These are phyloP conservation scores for Casuarina equisetifolia DNA, from an alignment of 306 rosid genomes.

Conservation along the genomic window DNA sequence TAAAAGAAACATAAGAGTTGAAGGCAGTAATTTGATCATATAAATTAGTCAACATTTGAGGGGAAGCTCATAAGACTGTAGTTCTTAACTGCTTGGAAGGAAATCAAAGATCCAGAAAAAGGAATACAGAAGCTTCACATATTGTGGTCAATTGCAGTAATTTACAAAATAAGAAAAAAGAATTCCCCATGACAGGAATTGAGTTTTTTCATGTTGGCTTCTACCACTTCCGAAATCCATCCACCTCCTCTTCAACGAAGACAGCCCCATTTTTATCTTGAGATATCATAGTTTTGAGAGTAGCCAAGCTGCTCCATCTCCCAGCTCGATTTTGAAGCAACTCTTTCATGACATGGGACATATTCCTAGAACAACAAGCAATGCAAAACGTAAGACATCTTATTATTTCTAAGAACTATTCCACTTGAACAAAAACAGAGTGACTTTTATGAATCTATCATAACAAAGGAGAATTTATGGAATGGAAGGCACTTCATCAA, in stretches of 20 bases:
- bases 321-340: conserved; percentile 89
- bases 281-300: conserved; percentile 66
- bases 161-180: conserved; percentile 50
- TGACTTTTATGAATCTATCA: not conserved
- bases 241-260: conserved; percentile 36
- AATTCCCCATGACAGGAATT: conserved; percentile 35
- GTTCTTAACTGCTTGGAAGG: conserved; percentile 49
- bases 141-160: conserved; percentile 52
- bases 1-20: not conserved
- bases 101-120: conserved; percentile 44
- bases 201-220: conserved; percentile 38
- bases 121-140: conserved; percentile 50
- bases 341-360: conserved; percentile 90
- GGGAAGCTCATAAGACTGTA: conserved; percentile 41
- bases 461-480: not conserved
- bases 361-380: conserved; percentile 56
- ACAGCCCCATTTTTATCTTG: conserved; percentile 53
- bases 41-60: conserved; percentile 45
- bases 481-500: not conserved
- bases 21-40: conserved; percentile 28
- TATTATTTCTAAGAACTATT: not conserved
- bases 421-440: not conserved
- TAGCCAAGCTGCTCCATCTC: conserved; percentile 70
- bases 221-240: conserved; percentile 60
- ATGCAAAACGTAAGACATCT: conserved; percentile 11